phyloP scores from a whole-genome alignment of 2,329 filamentous ascomycete species.

The Pseudopithomyces maydicus region DNA sequence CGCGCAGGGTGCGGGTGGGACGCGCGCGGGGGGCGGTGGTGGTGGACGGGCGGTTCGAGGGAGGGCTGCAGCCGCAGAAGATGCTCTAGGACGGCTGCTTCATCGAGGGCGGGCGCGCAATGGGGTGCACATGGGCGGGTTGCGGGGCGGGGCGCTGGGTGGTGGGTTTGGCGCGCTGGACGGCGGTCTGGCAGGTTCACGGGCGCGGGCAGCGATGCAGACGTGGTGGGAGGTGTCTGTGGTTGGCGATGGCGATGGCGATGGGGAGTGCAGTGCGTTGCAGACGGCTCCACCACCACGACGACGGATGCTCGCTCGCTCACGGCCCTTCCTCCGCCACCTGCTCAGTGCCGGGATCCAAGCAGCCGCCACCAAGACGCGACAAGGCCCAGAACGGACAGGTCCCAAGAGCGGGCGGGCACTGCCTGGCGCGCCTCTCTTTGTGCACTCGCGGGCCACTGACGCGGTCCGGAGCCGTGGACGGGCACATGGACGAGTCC shows the following conservation, averaged over 20 bases:
- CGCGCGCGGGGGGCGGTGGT: slow-evolving; percentile 19
- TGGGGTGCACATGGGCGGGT: slow-evolving; percentile 12
- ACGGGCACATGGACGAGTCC: not conserved
- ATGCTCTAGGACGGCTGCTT: slow-evolving; percentile 43
- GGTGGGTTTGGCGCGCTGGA: not conserved
- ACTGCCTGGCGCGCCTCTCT: not conserved
- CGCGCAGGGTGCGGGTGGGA: slow-evolving; percentile 14
- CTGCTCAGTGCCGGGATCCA: slow-evolving; percentile 4
- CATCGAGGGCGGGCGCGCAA: slow-evolving; percentile 39
- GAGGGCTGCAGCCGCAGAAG: slow-evolving; percentile 39
- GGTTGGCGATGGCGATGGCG: not conserved
- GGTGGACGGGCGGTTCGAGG: slow-evolving; percentile 20
- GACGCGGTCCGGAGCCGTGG: not conserved
- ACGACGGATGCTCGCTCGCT: slow-evolving; percentile 6
- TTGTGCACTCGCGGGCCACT: not conserved
- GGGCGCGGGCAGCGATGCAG: slow-evolving; percentile 3
- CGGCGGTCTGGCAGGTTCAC: slow-evolving; percentile 4
- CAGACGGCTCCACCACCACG: slow-evolving; percentile 21
- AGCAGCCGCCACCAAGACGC: slow-evolving; percentile 10
- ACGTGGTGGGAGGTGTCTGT: slow-evolving; percentile 5
- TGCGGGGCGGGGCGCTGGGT: slow-evolving; percentile 11
- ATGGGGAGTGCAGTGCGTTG: slow-evolving; percentile 9
- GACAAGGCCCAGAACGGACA: slow-evolving; percentile 13
- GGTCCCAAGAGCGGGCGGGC: slow-evolving; percentile 5
- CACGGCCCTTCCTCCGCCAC: slow-evolving; percentile 11